These are phyloP conservation scores for Candida dendrica DNA, from an alignment of 805 yeast genomes.

Conservation along the genomic window DNA sequence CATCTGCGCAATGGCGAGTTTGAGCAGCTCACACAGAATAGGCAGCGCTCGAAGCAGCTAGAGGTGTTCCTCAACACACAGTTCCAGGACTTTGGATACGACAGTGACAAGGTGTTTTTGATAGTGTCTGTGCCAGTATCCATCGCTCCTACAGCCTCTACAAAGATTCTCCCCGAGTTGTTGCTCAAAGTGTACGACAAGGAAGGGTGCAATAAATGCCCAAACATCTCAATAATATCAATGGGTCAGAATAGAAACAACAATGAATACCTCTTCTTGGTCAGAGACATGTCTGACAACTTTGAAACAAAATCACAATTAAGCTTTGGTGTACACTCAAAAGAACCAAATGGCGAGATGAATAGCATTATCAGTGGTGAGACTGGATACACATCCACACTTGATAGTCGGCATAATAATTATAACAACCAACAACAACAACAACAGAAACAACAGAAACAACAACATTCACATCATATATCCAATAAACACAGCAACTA, in stretches of 20 bases:
- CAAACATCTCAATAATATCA: slow-evolving; percentile 9
- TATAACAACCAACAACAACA: no score
- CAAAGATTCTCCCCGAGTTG: neutral
- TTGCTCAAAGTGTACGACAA: slow-evolving; percentile 6
- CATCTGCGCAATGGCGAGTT: slow-evolving; percentile 27
- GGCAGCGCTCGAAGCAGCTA: slow-evolving; percentile 20
- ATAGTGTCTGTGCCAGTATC: neutral
- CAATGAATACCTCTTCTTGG: slow-evolving; percentile 25
- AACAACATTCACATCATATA: neutral
- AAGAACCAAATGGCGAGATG: neutral
- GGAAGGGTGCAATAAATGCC: slow-evolving; percentile 24
- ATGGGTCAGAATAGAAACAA: slow-evolving; percentile 12
- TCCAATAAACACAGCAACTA: no score
- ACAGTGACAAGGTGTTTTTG: neutral
- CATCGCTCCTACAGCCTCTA: neutral
- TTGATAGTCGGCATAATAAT: neutral
- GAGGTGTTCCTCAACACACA: slow-evolving; percentile 17
- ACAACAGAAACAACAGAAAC: neutral
- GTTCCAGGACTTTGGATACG: slow-evolving; percentile 1
- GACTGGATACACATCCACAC: neutral
- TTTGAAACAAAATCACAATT: slow-evolving; percentile 22
- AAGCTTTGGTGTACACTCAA: slow-evolving; percentile 9
- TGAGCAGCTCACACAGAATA: slow-evolving; percentile 25
- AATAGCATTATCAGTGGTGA: slow-evolving; percentile 5
- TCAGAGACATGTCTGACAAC: slow-evolving; percentile 22